phyloP scores from a whole-genome alignment of 2,329 filamentous ascomycete species.

The Colletotrichum costaricense region DNA sequence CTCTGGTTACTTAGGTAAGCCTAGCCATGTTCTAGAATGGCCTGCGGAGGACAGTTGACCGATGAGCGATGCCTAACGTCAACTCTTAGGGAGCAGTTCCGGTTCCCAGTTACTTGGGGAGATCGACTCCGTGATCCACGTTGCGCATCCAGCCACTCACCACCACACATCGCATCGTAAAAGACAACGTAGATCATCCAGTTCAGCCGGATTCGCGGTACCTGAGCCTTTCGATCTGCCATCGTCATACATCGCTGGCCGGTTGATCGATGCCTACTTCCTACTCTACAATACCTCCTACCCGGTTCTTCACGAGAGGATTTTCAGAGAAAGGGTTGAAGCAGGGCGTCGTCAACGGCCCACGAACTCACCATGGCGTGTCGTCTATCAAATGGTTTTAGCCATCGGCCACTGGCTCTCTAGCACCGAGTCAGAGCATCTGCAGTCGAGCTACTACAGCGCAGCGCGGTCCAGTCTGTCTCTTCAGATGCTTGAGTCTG shows the following conservation, averaged over 20 bases:
- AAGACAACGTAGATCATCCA: conserved; percentile 8
- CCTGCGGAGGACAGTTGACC: not conserved
- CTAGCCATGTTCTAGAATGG: not conserved
- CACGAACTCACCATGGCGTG: conserved; percentile 33
- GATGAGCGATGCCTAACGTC: not conserved
- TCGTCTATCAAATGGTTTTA: conserved; percentile 47
- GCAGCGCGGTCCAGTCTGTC: conserved; percentile 49
- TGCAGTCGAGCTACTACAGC: conserved; percentile 39
- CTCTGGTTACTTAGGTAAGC: conserved; percentile 41
- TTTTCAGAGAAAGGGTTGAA: conserved; percentile 50
- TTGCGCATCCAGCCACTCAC: not conserved
- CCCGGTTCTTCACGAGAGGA: conserved; percentile 58
- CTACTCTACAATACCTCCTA: conserved; percentile 56
- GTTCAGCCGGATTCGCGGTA: not conserved
- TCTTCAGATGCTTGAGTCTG: conserved; percentile 56
- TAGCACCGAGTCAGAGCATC: conserved; percentile 34
- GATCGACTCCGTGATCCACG: conserved; percentile 33
- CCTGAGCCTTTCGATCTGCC: conserved; percentile 25
- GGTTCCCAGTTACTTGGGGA: conserved; percentile 42
- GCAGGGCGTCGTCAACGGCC: conserved; percentile 26
- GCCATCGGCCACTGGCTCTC: conserved; percentile 51
- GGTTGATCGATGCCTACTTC: conserved; percentile 55
- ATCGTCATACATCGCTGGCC: conserved; percentile 30
- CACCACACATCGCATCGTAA: not conserved
- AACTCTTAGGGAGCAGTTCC: conserved; percentile 40